These are phyloP conservation scores for Furcasterigmium furcatum DNA, from an alignment of 2,329 filamentous ascomycete genomes.

Conservation along the genomic window DNA sequence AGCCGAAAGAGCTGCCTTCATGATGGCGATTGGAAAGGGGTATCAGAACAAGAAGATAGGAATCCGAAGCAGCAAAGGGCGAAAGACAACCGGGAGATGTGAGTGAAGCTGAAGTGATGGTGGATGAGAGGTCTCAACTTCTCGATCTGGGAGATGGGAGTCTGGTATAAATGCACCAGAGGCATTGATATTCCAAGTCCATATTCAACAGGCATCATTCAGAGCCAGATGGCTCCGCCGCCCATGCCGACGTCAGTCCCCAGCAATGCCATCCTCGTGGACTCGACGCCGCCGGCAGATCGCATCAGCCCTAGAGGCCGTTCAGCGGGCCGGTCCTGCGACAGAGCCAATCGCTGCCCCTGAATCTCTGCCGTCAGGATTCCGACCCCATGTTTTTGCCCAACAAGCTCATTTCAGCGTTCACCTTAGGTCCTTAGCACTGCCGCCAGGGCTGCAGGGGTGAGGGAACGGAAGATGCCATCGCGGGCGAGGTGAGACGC, in stretches of 20 bases:
- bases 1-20: neutral
- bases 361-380: neutral
- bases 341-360: neutral
- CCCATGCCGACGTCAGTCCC: too few relatives aligned
- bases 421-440: too few relatives aligned
- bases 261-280: too few relatives aligned
- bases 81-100: too few relatives aligned
- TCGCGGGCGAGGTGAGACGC: too few relatives aligned
- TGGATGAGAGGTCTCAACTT: too few relatives aligned
- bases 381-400: neutral
- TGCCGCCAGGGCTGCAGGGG: too few relatives aligned
- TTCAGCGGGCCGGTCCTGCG: neutral
- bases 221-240: neutral
- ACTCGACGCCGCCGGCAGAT: neutral
- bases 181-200: neutral
- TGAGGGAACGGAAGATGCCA: too few relatives aligned
- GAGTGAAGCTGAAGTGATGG: too few relatives aligned
- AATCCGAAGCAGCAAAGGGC: neutral
- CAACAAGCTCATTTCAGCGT: too few relatives aligned
- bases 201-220: neutral
- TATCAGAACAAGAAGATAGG: neutral
- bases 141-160: too few relatives aligned
- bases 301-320: neutral
- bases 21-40: neutral
- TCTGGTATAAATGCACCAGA: too few relatives aligned